Evolutionary conservation across 2,329 filamentous ascomycete species (phyloP).

Genomic region (Huntiella moniliformis): DNA sequence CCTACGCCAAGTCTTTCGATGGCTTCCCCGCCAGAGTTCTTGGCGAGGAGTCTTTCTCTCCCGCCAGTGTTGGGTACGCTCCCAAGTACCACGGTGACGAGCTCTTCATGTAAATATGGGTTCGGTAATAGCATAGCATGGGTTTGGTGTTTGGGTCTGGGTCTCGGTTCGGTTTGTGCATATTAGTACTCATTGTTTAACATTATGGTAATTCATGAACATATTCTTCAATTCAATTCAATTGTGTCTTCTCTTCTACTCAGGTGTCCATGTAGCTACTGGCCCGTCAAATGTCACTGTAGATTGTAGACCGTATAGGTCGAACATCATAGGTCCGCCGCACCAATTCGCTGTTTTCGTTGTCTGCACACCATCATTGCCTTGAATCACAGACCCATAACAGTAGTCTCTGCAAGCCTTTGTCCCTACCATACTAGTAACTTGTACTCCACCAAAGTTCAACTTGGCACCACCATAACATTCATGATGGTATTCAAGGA

Average conservation of each 20-base stretch:
- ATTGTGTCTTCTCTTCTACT: not conserved
- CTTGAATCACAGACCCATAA: constrained; percentile 14
- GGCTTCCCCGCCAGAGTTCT: constrained; percentile 39
- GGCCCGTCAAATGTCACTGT: not conserved
- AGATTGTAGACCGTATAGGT: constrained; percentile 17
- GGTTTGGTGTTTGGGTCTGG: not conserved
- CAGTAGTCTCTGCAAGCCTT: constrained; percentile 18
- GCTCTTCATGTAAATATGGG: not conserved
- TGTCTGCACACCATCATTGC: constrained; percentile 11
- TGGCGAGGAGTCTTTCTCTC: not conserved
- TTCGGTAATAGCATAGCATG: not conserved
- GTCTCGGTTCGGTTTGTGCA: not conserved
- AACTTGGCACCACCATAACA: constrained; percentile 17
- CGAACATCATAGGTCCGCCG: constrained; percentile 19
- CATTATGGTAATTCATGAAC: not conserved
- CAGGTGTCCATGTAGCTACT: not conserved
- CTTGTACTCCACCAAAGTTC: constrained; percentile 14
- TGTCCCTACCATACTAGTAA: constrained; percentile 16
- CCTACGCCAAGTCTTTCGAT: not conserved
- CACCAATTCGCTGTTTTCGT: constrained; percentile 17
- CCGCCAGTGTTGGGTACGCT: not conserved
- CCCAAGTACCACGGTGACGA: not conserved
- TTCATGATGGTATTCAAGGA: constrained; percentile 19
- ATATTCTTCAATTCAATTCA: not conserved
- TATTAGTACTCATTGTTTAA: not conserved